Conservation (phyloP, 495 filamentous ascomycete genomes). For the Lophium mytilinum region DNA sequence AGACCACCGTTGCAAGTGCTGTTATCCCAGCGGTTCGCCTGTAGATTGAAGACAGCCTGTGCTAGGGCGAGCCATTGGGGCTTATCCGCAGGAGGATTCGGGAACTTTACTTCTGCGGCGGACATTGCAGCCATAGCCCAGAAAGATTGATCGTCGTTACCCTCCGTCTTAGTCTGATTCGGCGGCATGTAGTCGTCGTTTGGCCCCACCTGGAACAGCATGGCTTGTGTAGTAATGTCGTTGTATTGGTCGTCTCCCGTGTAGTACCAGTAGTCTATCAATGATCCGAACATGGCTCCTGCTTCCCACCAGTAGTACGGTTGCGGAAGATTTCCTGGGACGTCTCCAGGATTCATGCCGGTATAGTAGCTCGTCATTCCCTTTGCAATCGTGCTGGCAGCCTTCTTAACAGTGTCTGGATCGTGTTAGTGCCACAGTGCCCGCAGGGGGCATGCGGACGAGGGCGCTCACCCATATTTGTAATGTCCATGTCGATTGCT, state of each 20-base stretch:
- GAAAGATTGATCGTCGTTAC: constrained; percentile 53
- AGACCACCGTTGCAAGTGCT: constrained; percentile 65
- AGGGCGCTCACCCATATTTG: constrained; percentile 10
- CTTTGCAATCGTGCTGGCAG: constrained; percentile 27
- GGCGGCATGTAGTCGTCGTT: constrained; percentile 44
- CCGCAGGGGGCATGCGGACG: neutral
- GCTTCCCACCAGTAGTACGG: constrained; percentile 45
- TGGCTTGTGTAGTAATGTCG: constrained; percentile 40
- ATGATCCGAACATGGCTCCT: constrained; percentile 41
- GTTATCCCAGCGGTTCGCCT: constrained; percentile 62
- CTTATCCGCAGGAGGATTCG: constrained; percentile 39
- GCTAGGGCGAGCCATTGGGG: constrained; percentile 67
- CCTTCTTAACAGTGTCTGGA: constrained; percentile 31
- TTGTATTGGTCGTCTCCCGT: constrained; percentile 50
- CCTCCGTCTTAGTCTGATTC: constrained; percentile 38
- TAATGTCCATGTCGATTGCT: constrained; percentile 21
- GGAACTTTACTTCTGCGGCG: constrained; percentile 45
- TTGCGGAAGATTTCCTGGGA: constrained; percentile 33
- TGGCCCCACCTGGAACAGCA: constrained; percentile 42
- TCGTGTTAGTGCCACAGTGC: neutral
- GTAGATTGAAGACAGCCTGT: constrained; percentile 71
- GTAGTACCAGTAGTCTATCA: constrained; percentile 50
- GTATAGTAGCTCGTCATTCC: constrained; percentile 39
- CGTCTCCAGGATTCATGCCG: constrained; percentile 38
- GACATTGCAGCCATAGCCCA: constrained; percentile 51